phyloP scores from a whole-genome alignment of 495 filamentous ascomycete species.

The Xylaria curta region DNA sequence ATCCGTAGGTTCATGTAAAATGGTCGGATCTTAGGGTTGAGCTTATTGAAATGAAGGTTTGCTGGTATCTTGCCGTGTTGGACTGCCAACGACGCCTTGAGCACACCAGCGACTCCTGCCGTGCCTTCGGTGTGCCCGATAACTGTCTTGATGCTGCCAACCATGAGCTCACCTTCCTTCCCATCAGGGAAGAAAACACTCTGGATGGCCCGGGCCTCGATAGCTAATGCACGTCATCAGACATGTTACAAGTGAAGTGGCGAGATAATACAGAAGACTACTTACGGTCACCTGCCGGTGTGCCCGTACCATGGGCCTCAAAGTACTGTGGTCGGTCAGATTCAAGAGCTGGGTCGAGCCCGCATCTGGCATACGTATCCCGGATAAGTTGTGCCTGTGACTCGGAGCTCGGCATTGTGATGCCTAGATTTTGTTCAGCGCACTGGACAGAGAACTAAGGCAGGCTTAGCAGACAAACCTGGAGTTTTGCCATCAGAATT shows the following conservation, averaged over 20 bases:
- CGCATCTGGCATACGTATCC: conserved; percentile 44
- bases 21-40: background rate
- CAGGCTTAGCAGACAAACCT: conserved; percentile 6
- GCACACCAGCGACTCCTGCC: conserved; percentile 63
- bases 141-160: conserved; percentile 60
- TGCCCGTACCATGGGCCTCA: conserved; percentile 36
- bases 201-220: conserved; percentile 49
- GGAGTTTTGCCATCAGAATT: conserved; percentile 62
- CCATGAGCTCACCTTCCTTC: conserved; percentile 34
- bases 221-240: conserved; percentile 9
- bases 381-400: conserved; percentile 54
- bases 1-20: background rate
- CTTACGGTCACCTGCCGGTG: background rate
- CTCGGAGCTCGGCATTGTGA: conserved; percentile 49
- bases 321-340: conserved; percentile 18
- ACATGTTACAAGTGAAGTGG: no score
- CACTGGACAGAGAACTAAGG: background rate
- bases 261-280: background rate
- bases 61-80: background rate
- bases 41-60: background rate
- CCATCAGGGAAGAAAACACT: conserved; percentile 42
- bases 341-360: conserved; percentile 27
- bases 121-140: conserved; percentile 62
- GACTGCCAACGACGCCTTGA: conserved; percentile 51
- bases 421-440: conserved; percentile 38